phyloP scores from a whole-genome alignment of 768 basidiomycete species.

The Auricularia auricula-judae region DNA sequence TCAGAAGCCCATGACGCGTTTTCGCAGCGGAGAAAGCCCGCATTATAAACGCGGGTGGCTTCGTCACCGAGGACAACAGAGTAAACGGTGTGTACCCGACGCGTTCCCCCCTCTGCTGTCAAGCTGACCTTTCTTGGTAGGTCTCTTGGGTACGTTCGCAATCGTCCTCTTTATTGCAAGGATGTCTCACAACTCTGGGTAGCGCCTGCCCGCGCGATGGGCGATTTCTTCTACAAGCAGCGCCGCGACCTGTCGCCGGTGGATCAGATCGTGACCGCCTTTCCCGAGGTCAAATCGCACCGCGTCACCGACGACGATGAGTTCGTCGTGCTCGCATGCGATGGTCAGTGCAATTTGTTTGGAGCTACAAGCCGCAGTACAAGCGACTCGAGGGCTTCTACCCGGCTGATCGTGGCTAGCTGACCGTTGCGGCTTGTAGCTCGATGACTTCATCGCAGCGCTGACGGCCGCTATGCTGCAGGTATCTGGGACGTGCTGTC shows the following conservation, averaged over 20 bases:
- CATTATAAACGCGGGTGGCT: not conserved
- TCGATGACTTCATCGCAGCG: no score
- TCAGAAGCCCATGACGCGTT: not conserved
- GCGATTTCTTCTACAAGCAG: conserved; percentile 1
- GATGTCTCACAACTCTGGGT: not conserved
- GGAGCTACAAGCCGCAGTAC: no score
- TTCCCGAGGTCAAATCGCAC: not conserved
- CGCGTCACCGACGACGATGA: not conserved
- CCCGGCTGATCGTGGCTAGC: no score
- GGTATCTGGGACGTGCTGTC: not conserved
- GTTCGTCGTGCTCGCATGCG: not conserved
- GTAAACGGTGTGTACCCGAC: not conserved
- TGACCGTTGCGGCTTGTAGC: no score
- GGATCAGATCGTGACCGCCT: not conserved
- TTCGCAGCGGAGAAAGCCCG: not conserved
- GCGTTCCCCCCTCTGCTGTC: not conserved
- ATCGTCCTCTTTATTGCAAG: not conserved
- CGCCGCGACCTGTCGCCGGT: not conserved
- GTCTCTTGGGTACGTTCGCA: not conserved
- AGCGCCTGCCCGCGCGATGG: not conserved
- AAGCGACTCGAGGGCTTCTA: no score
- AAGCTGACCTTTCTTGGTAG: not conserved
- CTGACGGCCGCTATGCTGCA: not conserved
- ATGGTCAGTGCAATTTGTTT: not conserved
- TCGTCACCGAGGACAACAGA: not conserved